A percentile compares a stretch with the other conserved stretches of the same genome.
Evolutionary conservation across 345 rosid species (phyloP).

Genomic region (Eucalyptus pauciflora): DNA sequence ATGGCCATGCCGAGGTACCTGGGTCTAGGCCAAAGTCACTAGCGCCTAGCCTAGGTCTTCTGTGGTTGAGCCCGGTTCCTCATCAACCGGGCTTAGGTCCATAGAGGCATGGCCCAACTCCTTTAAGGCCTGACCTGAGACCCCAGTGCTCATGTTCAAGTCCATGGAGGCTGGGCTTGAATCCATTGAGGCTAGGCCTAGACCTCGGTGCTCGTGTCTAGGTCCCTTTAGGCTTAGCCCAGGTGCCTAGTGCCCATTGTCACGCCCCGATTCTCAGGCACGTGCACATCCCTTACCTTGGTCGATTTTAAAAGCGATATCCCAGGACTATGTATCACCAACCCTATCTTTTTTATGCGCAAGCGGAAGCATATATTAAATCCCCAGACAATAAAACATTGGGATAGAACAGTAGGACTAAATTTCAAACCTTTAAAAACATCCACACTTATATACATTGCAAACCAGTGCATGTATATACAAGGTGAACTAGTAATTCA

Average conservation of each 20-base stretch:
- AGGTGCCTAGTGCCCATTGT: background rate
- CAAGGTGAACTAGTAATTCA: no score
- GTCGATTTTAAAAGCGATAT: no score
- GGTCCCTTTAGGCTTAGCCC: background rate
- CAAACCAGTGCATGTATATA: no score
- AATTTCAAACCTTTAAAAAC: no score
- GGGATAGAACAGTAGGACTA: no score
- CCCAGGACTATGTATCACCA: no score
- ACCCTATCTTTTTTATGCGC: no score
- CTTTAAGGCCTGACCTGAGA: background rate
- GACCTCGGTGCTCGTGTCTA: fast-evolving
- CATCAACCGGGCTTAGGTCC: fast-evolving
- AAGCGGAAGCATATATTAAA: no score
- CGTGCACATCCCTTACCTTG: no score
- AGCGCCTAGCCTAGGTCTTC: background rate
- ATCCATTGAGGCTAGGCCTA: background rate
- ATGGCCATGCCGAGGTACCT: background rate
- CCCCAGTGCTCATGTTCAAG: background rate
- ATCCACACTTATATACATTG: no score
- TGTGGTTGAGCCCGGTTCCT: background rate
- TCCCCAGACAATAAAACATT: no score
- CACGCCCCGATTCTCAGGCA: no score
- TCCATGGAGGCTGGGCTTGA: background rate
- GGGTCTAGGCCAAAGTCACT: background rate
- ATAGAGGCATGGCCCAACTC: background rate